Evolutionary conservation across 2,329 filamentous ascomycete species (phyloP).

Genomic region (Hymenoscyphus albidus): DNA sequence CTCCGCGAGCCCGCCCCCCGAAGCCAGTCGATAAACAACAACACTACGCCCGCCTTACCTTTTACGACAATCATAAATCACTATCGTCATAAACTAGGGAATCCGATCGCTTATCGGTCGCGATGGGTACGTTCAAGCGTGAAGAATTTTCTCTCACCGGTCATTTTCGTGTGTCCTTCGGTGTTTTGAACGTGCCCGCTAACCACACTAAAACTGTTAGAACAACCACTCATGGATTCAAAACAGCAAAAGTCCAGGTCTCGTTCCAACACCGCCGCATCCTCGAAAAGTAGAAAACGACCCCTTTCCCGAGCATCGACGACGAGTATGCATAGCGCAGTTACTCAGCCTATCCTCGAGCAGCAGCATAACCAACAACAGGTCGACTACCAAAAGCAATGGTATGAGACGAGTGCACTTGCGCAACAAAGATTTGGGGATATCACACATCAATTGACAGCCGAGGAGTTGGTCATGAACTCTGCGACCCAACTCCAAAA

Average conservation of each 20-base stretch:
- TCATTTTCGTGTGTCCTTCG: not conserved
- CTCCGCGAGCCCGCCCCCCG: not conserved
- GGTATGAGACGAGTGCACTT: slow-evolving; percentile 33
- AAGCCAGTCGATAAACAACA: slow-evolving; percentile 24
- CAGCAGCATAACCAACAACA: slow-evolving; percentile 30
- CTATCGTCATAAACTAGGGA: slow-evolving; percentile 13
- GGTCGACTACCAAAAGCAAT: slow-evolving; percentile 32
- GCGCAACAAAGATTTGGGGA: slow-evolving; percentile 30
- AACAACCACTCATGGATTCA: slow-evolving; percentile 32
- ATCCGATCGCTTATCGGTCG: slow-evolving; percentile 16
- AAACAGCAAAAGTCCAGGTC: slow-evolving; percentile 41
- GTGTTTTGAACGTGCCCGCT: slow-evolving; percentile 15
- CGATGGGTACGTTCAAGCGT: slow-evolving; percentile 30
- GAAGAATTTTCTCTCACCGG: not conserved
- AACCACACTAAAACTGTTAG: slow-evolving; percentile 23
- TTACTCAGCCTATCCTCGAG: slow-evolving; percentile 31
- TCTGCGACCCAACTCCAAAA: slow-evolving; percentile 53
- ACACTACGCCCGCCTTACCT: slow-evolving; percentile 22
- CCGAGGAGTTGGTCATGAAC: slow-evolving; percentile 58
- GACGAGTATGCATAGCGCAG: slow-evolving; percentile 41
- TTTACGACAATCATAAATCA: slow-evolving; percentile 9
- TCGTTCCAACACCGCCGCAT: slow-evolving; percentile 43
- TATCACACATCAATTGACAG: slow-evolving; percentile 42
- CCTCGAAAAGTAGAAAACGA: slow-evolving; percentile 40
- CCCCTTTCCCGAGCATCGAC: slow-evolving; percentile 46